Base-by-base conservation (phyloP, 495 filamentous ascomycete genomes). In the Daldinia decipiens region DNA sequence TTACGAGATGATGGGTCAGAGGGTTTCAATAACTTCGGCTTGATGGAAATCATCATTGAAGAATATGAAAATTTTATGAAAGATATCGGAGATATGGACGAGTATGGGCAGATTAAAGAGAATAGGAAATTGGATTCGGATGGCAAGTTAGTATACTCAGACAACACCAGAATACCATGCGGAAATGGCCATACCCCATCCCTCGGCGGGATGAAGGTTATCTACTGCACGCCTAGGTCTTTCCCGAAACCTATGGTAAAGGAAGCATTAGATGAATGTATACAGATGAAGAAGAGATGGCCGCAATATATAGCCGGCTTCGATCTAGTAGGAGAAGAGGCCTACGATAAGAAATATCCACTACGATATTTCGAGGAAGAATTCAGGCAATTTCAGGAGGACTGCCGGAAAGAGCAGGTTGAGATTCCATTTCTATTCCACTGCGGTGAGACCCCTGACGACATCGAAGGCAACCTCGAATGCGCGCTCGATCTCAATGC, bases 361-460 rank as follows among this genome's bases (percentile, higher is more conserved):
- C 86, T 97, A 24, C 85, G 83, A 34, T 87, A 91, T 67, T 89
- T 95, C 27, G 81, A 89, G 0, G 88, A 91, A 0, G 83, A 95
- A 59, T 83, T 98, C n/a, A 90, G 94, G 56, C 89, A 90, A 82
- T 98, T 99, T 82, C 87, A 87, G 52, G 87, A 90, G 63, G 81
- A 84, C 26, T 98, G 95, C 71, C 80, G 81, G 6, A 83, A 86
- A 58, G 85, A 88, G 67, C 84, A 82, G 2, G 81, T 96, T 2
- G 89, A 97, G 5, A 92, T 98, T n/a, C 95, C 95, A 0, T 96
- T 97, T 79, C 88, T 95, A 70, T 95, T 99, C 79, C 95, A 99
- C 74, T 96, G 94, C 52, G 95, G 94, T 31, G 94, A 98, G 79
- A 93, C 90, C 21, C 86, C 95, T 0, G 91, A 93, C 29, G 82